Percentiles rank a stretch among this genome's conserved stretches.
These are phyloP conservation scores for Neurospora hispaniola DNA, from an alignment of 495 filamentous ascomycete genomes.

Conservation along the genomic window DNA sequence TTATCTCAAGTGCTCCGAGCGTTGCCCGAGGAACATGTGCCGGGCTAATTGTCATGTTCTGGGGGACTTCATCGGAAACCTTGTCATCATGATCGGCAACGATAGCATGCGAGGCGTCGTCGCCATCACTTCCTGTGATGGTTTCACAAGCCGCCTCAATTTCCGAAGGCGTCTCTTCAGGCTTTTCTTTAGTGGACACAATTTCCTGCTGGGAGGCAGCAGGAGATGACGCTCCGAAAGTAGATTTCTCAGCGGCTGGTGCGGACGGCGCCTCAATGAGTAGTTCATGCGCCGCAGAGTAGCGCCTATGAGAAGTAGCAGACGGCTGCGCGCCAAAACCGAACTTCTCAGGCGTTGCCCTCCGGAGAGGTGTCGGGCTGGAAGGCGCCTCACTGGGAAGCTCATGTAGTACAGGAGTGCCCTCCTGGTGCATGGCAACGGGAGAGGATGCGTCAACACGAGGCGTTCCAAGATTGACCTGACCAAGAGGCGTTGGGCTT, in stretches of 20 bases:
- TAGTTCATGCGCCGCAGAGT: not conserved
- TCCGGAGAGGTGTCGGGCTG: not conserved
- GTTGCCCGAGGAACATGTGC: not conserved
- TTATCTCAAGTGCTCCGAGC: not conserved
- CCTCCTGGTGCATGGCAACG: not conserved
- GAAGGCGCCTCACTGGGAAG: not conserved
- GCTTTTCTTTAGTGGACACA: not conserved
- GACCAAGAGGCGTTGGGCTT: not conserved
- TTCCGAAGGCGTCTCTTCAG: not conserved
- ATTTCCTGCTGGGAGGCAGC: not conserved
- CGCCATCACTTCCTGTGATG: not conserved
- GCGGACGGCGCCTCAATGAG: not conserved
- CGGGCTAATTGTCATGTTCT: not conserved
- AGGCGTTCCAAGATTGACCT: not conserved
- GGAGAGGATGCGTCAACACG: not conserved
- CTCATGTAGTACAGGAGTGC: not conserved
- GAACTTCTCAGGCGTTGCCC: not conserved
- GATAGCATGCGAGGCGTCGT: not conserved
- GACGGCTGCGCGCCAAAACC: not conserved
- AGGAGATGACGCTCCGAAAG: not conserved
- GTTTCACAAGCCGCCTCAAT: not conserved
- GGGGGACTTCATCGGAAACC: not conserved
- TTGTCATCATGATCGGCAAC: not conserved
- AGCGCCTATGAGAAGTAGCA: not conserved
- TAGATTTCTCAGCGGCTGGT: not conserved